A percentile compares a stretch with the other conserved stretches of the same genome.
These are phyloP conservation scores for Crithidia brevicula DNA, from an alignment of 208 protist species.

Conservation along the genomic window DNA sequence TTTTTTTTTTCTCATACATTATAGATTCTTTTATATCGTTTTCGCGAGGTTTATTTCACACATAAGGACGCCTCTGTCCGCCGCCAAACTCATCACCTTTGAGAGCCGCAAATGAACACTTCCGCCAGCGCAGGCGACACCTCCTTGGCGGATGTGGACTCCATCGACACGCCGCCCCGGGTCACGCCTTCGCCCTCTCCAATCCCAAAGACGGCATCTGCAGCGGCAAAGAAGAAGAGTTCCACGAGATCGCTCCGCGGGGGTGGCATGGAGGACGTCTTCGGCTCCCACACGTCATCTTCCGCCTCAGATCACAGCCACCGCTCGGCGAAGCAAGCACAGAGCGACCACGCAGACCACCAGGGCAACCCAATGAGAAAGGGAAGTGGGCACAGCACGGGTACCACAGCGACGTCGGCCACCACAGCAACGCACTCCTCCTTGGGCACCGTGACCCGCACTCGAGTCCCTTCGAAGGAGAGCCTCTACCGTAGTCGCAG, in stretches of 20 bases:
- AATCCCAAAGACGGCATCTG: not conserved
- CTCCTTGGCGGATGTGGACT: slow-evolving; percentile 28
- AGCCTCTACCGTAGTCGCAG: slow-evolving; percentile 13
- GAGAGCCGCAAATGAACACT: slow-evolving; percentile 16
- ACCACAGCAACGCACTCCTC: not conserved
- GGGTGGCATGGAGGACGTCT: slow-evolving; percentile 28
- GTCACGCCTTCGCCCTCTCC: slow-evolving; percentile 9
- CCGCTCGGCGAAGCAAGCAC: not conserved
- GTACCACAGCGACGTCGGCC: not conserved
- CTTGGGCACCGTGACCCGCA: not conserved
- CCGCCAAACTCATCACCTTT: no score
- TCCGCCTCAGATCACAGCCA: not conserved
- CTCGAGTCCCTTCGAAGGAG: slow-evolving; percentile 28
- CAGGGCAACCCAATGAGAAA: not conserved
- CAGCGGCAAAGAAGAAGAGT: not conserved
- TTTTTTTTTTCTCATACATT: not conserved
- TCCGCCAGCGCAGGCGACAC: slow-evolving; percentile 11
- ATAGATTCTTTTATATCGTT: not conserved
- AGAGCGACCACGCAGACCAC: not conserved
- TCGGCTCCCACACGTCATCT: slow-evolving; percentile 8
- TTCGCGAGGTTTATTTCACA: no score
- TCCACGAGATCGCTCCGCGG: not conserved
- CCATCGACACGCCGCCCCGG: slow-evolving; percentile 23
- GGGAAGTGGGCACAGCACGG: not conserved
- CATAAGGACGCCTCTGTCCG: no score